Evolutionary conservation across 2,329 filamentous ascomycete genomes (phyloP), one percentile per base, ranked within the genome.

Genomic region (Harringtonia aguacate): DNA sequence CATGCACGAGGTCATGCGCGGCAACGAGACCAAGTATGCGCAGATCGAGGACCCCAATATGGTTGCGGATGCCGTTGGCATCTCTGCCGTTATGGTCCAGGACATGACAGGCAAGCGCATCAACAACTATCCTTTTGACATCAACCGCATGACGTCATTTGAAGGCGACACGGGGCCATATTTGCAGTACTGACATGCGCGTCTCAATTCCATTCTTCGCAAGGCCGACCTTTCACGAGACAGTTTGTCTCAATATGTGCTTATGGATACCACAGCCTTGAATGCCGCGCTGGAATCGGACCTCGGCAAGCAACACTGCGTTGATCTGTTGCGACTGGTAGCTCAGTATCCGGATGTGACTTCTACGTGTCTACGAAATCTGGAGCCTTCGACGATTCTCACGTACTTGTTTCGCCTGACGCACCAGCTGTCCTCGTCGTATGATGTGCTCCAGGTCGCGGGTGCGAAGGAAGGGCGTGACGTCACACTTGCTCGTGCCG

Each of bases 131-230:
- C 69, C 70, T 39, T 87, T 86, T 61, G 76, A 85, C 62, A 75
- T 85, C 60, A 73, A 78, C 41, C 70, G 74, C 40, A 86, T 87
- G 82, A 81, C 75, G 2, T 81, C 78, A 6, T 84, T 84, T 50
- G 80, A 86, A 58, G 80, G 80, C 27, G 81, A 85, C 58, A 86
- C 82, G 0, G 83, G 82, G 2, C 80, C 81, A 12, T 84, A 84
- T 56, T 69, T 86, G 20, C 81, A 86, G 63, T 84, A 85, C 53
- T 77, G 78, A 1, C 78, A 84, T 54, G 76, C 78, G 4, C 74
- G 78, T 46, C 66, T 84, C 41, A 8, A 13, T 20, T 39, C 37
- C 4, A 39, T 39, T 14, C 24, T 39, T 6, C 37, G 37, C 4
- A 39, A 39, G 15, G 22, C 24, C 15, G 27, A 15, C 4, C 37